Evolutionary conservation across 495 filamentous ascomycete genomes (phyloP).

Genomic region (Viridothelium virens): DNA sequence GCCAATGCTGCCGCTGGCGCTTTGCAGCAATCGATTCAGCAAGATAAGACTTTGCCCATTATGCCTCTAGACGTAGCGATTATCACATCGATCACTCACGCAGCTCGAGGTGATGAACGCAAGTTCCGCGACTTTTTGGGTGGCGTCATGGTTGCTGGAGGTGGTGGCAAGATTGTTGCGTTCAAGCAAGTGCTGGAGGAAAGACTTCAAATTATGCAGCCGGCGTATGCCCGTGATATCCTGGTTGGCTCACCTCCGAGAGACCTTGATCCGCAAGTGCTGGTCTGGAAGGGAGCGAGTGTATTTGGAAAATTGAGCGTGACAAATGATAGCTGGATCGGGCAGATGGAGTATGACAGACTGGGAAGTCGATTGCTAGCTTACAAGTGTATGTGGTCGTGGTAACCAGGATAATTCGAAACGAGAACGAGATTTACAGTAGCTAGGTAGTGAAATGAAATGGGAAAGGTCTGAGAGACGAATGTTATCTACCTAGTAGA

Average conservation of each 20-base stretch:
- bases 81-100: slow-evolving; percentile 76
- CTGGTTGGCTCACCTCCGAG: slow-evolving; percentile 80
- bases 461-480: neutral
- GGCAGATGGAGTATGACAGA: slow-evolving; percentile 77
- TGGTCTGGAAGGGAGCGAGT: slow-evolving; percentile 95
- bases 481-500: too few relatives aligned
- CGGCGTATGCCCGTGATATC: slow-evolving; percentile 69
- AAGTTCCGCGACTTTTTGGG: slow-evolving; percentile 86
- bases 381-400: slow-evolving; percentile 84
- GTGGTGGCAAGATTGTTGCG: slow-evolving; percentile 69
- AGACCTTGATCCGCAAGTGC: slow-evolving; percentile 89
- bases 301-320: slow-evolving; percentile 84
- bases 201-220: slow-evolving; percentile 58
- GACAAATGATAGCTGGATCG: slow-evolving; percentile 93
- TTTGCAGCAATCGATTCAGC: slow-evolving; percentile 50
- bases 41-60: slow-evolving; percentile 73
- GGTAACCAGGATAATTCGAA: slow-evolving; percentile 31
- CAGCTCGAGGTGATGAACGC: slow-evolving; percentile 79
- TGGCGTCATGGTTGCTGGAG: slow-evolving; percentile 92
- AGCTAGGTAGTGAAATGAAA: neutral
- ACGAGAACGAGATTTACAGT: neutral
- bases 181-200: slow-evolving; percentile 76
- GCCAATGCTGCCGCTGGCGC: slow-evolving; percentile 38
- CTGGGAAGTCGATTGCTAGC: slow-evolving; percentile 70
- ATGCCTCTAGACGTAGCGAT: slow-evolving; percentile 84